Conservation (phyloP, 148 eudicot species). For the Cornus florida region DNA sequence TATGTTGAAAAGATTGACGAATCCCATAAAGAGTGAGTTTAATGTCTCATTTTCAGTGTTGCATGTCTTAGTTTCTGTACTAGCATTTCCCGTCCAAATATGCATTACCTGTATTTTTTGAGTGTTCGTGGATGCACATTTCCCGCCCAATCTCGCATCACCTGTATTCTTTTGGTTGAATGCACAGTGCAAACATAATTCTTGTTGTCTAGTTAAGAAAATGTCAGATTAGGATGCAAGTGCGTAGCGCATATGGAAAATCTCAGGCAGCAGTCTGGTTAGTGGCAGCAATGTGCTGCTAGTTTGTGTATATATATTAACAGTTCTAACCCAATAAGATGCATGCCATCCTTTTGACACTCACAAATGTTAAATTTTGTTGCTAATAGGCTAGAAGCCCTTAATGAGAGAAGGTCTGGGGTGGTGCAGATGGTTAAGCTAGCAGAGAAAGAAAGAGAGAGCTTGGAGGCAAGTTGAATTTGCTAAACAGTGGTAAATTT, state of each 20-base stretch:
- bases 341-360: background rate
- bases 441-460: slow-evolving; percentile 95
- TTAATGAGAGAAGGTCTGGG: slow-evolving; percentile 87
- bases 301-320: background rate
- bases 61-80: background rate
- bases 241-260: background rate
- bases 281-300: background rate
- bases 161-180: background rate
- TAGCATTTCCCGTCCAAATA: background rate
- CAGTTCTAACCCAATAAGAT: background rate
- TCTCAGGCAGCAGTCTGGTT: background rate
- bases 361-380: background rate
- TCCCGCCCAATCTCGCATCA: background rate
- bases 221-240: background rate
- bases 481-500: background rate
- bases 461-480: slow-evolving; percentile 62
- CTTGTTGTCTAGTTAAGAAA: background rate
- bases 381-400: slow-evolving; percentile 64
- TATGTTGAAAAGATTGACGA: slow-evolving; percentile 95
- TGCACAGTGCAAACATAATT: background rate
- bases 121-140: background rate
- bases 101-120: background rate
- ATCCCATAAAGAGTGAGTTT: slow-evolving; percentile 74
- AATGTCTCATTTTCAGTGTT: slow-evolving; percentile 1
- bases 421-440: slow-evolving; percentile 98